phyloP scores from a whole-genome alignment of 495 filamentous ascomycete genomes.

The Tuber aestivum region DNA sequence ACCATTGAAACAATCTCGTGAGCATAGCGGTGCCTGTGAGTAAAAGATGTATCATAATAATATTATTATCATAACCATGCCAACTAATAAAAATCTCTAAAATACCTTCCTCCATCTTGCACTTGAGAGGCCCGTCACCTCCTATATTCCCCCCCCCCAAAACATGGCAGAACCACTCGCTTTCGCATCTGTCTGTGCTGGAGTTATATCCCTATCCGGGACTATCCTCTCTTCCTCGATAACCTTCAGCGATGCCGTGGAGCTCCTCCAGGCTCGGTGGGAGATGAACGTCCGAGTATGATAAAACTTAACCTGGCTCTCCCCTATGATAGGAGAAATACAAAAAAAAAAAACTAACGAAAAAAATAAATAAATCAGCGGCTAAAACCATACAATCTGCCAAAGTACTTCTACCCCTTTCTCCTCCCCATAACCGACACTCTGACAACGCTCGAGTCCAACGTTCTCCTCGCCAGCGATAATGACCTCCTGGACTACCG shows the following conservation, averaged over 20 bases:
- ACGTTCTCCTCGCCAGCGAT: slow-evolving; percentile 17
- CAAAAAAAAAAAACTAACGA: neutral
- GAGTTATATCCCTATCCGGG: slow-evolving; percentile 24
- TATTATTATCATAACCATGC: no score
- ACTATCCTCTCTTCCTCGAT: slow-evolving; percentile 17
- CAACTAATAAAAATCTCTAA: neutral
- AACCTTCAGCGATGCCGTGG: slow-evolving; percentile 20
- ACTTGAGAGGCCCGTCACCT: neutral
- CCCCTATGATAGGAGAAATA: no score
- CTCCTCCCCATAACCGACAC: slow-evolving; percentile 27
- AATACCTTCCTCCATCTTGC: neutral
- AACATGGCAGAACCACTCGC: slow-evolving; percentile 30
- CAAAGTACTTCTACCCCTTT: slow-evolving; percentile 10
- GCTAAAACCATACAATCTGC: slow-evolving; percentile 23
- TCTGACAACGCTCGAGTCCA: slow-evolving; percentile 14
- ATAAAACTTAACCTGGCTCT: no score
- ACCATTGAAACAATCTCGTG: neutral
- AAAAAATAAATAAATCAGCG: slow-evolving; percentile 6
- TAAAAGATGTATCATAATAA: neutral
- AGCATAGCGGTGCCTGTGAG: neutral
- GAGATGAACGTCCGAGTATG: slow-evolving; percentile 19
- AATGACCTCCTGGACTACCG: slow-evolving; percentile 26
- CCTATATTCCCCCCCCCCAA: neutral
- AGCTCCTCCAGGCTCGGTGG: slow-evolving; percentile 27
- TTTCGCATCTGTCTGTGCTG: slow-evolving; percentile 21